phyloP scores from a whole-genome alignment of 495 filamentous ascomycete genomes.

The Pseudotulostoma volvatum region DNA sequence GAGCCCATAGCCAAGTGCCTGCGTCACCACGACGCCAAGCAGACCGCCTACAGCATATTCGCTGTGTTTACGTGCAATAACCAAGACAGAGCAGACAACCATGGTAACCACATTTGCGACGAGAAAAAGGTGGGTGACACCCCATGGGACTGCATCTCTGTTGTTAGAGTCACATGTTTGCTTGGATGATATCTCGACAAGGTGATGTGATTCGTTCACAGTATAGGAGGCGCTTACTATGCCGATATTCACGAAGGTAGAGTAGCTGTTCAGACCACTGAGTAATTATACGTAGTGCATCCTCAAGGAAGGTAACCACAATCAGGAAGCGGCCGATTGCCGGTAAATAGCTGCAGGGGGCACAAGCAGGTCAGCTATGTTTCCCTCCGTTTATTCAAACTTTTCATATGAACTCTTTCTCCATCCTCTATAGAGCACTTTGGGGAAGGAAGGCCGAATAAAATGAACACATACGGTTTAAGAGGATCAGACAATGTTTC shows the following conservation, averaged over 20 bases:
- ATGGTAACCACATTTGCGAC: constrained; percentile 83
- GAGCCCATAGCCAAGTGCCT: constrained; percentile 90
- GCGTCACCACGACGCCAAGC: constrained; percentile 80
- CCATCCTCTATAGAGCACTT: too few relatives aligned
- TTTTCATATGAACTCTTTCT: too few relatives aligned
- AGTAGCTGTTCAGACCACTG: constrained; percentile 94
- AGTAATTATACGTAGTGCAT: constrained; percentile 87
- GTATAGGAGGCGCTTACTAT: constrained; percentile 44
- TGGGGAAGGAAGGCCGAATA: too few relatives aligned
- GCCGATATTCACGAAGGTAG: constrained; percentile 83
- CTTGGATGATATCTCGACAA: constrained; percentile 1
- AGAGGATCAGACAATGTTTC: constrained; percentile 80
- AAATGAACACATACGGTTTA: constrained; percentile 88
- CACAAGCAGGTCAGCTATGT: constrained; percentile 21
- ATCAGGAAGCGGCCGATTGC: constrained; percentile 94
- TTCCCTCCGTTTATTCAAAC: too few relatives aligned
- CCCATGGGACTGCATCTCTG: constrained; percentile 54
- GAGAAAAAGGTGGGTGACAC: constrained; percentile 87
- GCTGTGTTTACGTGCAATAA: constrained; percentile 81
- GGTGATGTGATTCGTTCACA: not conserved
- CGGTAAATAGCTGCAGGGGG: constrained; percentile 59
- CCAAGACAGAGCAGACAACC: constrained; percentile 61
- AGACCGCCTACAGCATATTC: constrained; percentile 85
- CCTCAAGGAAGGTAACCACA: constrained; percentile 95
- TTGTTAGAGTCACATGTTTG: constrained; percentile 4